Conservation (phyloP, 495 filamentous ascomycete genomes). For the Elaphomyces granulatus region DNA sequence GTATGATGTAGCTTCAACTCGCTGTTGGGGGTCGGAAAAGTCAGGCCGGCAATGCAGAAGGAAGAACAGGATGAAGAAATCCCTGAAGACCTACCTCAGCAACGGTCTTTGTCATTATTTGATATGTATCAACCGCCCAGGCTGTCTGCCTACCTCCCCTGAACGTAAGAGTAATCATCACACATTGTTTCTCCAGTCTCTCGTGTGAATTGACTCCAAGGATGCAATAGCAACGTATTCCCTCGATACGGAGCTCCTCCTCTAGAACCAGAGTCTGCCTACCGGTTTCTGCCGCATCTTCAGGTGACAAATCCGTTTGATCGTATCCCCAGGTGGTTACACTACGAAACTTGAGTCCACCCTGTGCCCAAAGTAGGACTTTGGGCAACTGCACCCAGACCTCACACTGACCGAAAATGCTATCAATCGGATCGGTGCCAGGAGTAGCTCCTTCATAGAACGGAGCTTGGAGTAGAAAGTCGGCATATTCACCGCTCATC, state of each 20-base stretch:
- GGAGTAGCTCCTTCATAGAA: neutral
- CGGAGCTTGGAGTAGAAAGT: neutral
- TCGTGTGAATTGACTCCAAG: conserved; percentile 46
- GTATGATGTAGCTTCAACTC: conserved; percentile 39
- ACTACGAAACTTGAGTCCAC: conserved; percentile 28
- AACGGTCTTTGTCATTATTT: conserved; percentile 29
- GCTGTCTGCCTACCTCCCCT: conserved; percentile 26
- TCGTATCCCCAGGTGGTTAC: conserved; percentile 28
- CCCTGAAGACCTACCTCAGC: conserved; percentile 24
- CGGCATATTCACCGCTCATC: conserved; percentile 15
- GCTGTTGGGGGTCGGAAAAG: conserved; percentile 14
- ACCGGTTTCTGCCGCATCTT: conserved; percentile 7
- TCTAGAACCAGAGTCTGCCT: conserved; percentile 26
- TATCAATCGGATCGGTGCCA: conserved; percentile 15
- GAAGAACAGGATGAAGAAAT: neutral
- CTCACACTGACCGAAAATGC: conserved; percentile 25
- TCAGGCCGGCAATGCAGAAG: too few species aligned
- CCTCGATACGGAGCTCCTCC: conserved; percentile 31
- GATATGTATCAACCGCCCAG: conserved; percentile 31
- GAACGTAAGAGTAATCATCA: conserved; percentile 36
- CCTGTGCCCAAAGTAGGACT: conserved; percentile 28
- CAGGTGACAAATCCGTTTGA: conserved; percentile 6
- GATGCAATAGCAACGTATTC: conserved; percentile 34
- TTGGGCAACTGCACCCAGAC: conserved; percentile 30
- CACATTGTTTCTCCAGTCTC: conserved; percentile 41